phyloP scores from a whole-genome alignment of 306 rosid species.

The Fragaria iinumae region DNA sequence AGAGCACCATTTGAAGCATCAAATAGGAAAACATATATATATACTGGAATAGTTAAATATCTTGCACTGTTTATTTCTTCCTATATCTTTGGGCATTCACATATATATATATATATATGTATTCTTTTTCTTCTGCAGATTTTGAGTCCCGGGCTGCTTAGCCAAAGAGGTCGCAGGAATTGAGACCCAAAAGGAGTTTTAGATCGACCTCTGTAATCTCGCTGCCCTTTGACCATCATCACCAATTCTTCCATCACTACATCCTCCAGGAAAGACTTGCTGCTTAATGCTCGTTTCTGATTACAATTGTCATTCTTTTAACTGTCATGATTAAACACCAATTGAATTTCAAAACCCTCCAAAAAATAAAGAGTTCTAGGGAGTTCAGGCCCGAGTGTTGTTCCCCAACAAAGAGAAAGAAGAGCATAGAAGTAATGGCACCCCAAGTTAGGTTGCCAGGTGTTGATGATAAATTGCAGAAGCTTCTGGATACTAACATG shows the following conservation, averaged over 20 bases:
- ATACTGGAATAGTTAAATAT: background rate
- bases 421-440: constrained; percentile 38
- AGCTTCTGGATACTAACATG: constrained; percentile 61
- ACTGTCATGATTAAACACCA: constrained; percentile 3
- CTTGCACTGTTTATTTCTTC: background rate
- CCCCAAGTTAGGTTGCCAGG: constrained; percentile 43
- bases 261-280: constrained; percentile 34
- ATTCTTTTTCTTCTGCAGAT: constrained; percentile 4
- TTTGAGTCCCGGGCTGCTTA: background rate
- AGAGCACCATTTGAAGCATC: background rate
- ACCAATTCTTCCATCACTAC: constrained; percentile 43
- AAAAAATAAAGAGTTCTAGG: background rate
- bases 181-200: constrained; percentile 33
- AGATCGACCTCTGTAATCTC: constrained; percentile 68
- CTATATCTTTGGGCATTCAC: background rate
- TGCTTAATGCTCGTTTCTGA: background rate
- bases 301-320: background rate
- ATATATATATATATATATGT: background rate
- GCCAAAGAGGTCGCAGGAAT: background rate
- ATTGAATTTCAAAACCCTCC: background rate
- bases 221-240: constrained; percentile 53
- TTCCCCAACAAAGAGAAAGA: constrained; percentile 27
- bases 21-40: background rate
- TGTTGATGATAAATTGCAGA: constrained; percentile 51
- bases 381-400: constrained; percentile 30